These are phyloP conservation scores for Sungouiozyma ichnusensis DNA, from an alignment of 805 yeast genomes.

Conservation along the genomic window DNA sequence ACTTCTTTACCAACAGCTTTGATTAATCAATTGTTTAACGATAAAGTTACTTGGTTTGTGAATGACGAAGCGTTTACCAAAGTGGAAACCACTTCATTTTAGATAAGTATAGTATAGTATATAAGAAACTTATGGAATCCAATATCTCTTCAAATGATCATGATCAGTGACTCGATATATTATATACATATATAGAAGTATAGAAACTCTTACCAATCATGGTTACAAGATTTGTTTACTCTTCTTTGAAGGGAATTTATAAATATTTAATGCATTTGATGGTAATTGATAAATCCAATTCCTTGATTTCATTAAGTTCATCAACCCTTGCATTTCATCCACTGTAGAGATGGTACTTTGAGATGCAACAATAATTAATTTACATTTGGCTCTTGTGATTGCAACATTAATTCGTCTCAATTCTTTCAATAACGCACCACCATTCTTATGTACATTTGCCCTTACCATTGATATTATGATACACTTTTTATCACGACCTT, in stretches of 20 bases:
- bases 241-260: slow-evolving; percentile 18
- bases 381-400: slow-evolving; percentile 79
- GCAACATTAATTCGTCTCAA: slow-evolving; percentile 94
- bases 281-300: slow-evolving; percentile 60
- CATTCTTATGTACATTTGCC: slow-evolving; percentile 51
- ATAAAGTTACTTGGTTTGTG: slow-evolving; percentile 72
- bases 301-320: slow-evolving; percentile 43
- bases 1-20: slow-evolving; percentile 57
- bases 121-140: too few species aligned
- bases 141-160: too few species aligned
- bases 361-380: slow-evolving; percentile 78
- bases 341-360: slow-evolving; percentile 36
- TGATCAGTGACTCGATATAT: not conserved
- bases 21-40: slow-evolving; percentile 49
- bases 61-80: slow-evolving; percentile 58
- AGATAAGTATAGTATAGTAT: too few species aligned
- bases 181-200: slow-evolving; percentile 7
- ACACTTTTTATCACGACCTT: slow-evolving; percentile 92
- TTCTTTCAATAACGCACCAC: slow-evolving; percentile 75
- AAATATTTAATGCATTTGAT: slow-evolving; percentile 30
- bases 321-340: slow-evolving; percentile 35
- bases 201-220: too few species aligned
- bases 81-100: slow-evolving; percentile 7
- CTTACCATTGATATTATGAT: slow-evolving; percentile 83
- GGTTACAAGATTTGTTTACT: not conserved